Conservation (phyloP, 2,329 filamentous ascomycete genomes). For the Thelonectria rubi region DNA sequence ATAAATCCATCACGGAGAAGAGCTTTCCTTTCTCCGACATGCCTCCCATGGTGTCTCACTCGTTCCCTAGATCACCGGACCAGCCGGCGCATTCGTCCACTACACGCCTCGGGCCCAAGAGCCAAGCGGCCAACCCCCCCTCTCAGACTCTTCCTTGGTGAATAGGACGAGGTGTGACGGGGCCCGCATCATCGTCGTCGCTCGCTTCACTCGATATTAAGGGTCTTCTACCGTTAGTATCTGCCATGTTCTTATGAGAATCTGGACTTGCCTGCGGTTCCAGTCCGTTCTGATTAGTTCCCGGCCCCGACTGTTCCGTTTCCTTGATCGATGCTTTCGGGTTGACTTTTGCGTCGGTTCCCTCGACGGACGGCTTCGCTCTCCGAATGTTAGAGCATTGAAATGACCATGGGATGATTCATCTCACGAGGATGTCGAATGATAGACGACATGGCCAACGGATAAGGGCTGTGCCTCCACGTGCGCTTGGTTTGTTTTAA, state of each 20-base stretch:
- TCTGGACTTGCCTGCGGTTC: constrained; percentile 21
- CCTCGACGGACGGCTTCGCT: not conserved
- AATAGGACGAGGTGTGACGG: constrained; percentile 24
- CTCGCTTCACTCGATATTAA: constrained; percentile 11
- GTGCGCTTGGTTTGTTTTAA: not conserved
- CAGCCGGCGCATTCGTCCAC: not conserved
- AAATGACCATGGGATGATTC: not conserved
- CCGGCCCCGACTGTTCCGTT: constrained; percentile 22
- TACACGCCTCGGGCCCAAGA: too few relatives aligned
- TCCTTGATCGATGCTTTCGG: constrained; percentile 1
- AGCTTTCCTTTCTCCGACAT: too few relatives aligned
- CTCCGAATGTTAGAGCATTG: constrained; percentile 12
- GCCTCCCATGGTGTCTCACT: not conserved
- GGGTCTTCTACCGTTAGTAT: constrained; percentile 8
- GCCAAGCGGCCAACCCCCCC: constrained; percentile 17
- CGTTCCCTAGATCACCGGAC: not conserved
- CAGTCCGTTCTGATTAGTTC: constrained; percentile 20
- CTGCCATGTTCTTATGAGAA: not conserved
- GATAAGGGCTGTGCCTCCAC: not conserved
- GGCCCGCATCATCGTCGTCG: constrained; percentile 3
- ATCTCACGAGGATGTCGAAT: constrained; percentile 1
- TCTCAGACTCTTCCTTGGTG: constrained; percentile 31
- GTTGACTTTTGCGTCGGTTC: not conserved
- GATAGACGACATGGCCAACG: not conserved
- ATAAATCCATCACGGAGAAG: too few relatives aligned